phyloP scores from a whole-genome alignment of 225 moss, liverwort and hornwort species.

The Sphagnum tenellum region DNA sequence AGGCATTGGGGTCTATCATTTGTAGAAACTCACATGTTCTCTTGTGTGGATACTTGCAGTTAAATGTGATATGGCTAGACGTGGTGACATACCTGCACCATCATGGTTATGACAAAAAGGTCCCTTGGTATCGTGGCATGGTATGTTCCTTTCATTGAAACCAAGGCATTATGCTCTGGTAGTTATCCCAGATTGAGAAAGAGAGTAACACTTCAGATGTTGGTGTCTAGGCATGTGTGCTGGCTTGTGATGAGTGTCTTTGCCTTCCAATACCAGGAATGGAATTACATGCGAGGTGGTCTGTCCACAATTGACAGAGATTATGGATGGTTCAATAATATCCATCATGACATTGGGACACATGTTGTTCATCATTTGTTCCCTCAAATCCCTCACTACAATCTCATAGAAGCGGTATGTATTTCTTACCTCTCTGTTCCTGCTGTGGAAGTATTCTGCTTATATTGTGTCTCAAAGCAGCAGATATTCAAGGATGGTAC shows the following conservation, averaged over 20 bases:
- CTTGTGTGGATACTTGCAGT: slow-evolving; percentile 13
- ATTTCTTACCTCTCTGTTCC: not conserved
- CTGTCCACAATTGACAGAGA: slow-evolving; percentile 91
- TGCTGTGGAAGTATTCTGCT: too few relatives aligned
- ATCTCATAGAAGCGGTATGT: slow-evolving; percentile 63
- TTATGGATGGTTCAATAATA: slow-evolving; percentile 88
- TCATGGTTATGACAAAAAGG: slow-evolving; percentile 86
- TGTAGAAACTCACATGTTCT: not conserved
- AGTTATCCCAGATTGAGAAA: too few relatives aligned
- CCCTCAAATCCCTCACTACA: slow-evolving; percentile 96
- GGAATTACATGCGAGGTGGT: slow-evolving; percentile 94
- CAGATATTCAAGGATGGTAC: too few relatives aligned
- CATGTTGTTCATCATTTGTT: slow-evolving; percentile 91
- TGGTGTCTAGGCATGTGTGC: too few relatives aligned
- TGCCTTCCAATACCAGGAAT: slow-evolving; percentile 24
- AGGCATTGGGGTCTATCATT: not conserved
- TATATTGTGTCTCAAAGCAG: too few relatives aligned
- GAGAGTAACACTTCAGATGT: too few relatives aligned
- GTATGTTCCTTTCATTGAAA: slow-evolving; percentile 1
- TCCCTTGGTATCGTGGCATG: slow-evolving; percentile 87
- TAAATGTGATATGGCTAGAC: slow-evolving; percentile 78
- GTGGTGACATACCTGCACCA: slow-evolving; percentile 88
- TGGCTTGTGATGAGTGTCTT: too few relatives aligned
- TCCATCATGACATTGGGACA: slow-evolving; percentile 95
- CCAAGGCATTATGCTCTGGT: too few relatives aligned